Percentiles rank a stretch among this genome's conserved stretches.
These are phyloP conservation scores for Rhodocollybia butyracea DNA, from an alignment of 768 basidiomycete species.

Conservation along the genomic window DNA sequence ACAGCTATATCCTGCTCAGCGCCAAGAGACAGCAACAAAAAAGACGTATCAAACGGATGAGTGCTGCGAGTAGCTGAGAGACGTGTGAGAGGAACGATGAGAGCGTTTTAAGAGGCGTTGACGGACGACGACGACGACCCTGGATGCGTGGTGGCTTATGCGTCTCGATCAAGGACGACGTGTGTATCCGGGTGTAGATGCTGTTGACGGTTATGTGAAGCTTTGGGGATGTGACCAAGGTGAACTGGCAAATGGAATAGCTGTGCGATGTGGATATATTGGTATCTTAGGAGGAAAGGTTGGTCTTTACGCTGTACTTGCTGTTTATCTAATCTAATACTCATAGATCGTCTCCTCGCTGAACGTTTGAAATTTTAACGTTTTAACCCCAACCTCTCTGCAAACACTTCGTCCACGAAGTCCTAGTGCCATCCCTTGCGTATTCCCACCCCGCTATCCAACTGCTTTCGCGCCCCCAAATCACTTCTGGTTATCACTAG, in stretches of 20 bases:
- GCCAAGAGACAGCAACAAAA: no score
- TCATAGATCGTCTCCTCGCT: slow-evolving; percentile 21
- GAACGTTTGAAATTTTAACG: no score
- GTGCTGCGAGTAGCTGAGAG: no score
- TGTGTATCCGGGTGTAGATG: slow-evolving; percentile 57
- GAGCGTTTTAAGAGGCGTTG: no score
- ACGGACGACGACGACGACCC: no score
- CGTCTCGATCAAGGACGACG: slow-evolving; percentile 68
- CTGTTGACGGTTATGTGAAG: slow-evolving; percentile 40
- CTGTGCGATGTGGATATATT: slow-evolving; percentile 60
- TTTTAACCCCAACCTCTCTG: slow-evolving; percentile 15
- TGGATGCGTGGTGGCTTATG: slow-evolving; percentile 51
- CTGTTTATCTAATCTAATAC: background rate
- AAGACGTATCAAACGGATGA: no score
- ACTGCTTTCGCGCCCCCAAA: no score
- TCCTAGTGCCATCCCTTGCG: slow-evolving; percentile 45
- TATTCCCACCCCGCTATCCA: slow-evolving; percentile 58
- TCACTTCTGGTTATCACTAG: slow-evolving; percentile 57
- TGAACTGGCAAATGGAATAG: slow-evolving; percentile 48
- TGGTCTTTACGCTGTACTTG: slow-evolving; percentile 22
- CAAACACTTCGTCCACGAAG: slow-evolving; percentile 24
- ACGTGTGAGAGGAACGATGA: no score
- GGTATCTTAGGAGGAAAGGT: slow-evolving; percentile 57
- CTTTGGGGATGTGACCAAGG: slow-evolving; percentile 38
- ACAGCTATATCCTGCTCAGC: no score